phyloP scores from a whole-genome alignment of 352 stramenopile genomes.

The Pythium aphanidermatum region DNA sequence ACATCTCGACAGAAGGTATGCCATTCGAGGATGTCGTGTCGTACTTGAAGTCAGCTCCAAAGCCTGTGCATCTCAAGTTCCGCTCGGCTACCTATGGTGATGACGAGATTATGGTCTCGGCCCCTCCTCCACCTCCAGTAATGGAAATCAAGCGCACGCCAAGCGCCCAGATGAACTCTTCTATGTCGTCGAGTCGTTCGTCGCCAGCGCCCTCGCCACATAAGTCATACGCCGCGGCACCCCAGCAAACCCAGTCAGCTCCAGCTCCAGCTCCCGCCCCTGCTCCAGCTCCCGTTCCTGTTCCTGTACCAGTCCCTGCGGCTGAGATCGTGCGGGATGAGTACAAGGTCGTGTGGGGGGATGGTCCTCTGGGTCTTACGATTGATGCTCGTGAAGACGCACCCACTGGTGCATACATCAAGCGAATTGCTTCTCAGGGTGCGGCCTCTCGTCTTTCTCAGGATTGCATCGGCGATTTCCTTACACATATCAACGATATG shows the following conservation, averaged over 20 bases:
- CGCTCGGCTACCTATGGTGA: conserved; percentile 38
- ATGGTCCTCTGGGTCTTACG: conserved; percentile 66
- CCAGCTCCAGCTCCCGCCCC: conserved; percentile 1
- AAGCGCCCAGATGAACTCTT: conserved; percentile 2
- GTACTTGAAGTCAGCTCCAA: conserved; percentile 75
- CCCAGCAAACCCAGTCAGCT: too few species aligned
- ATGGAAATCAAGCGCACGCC: conserved; percentile 8
- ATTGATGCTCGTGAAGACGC: conserved; percentile 63
- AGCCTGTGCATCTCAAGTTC: conserved; percentile 71
- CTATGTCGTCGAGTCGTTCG: not conserved
- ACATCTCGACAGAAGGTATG: conserved; percentile 54
- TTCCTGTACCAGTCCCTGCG: conserved; percentile 11
- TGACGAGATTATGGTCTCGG: conserved; percentile 11
- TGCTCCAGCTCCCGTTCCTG: conserved; percentile 4
- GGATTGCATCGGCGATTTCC: conserved; percentile 72
- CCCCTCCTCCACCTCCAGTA: conserved; percentile 3
- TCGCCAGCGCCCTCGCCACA: conserved; percentile 16
- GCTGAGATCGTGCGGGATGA: conserved; percentile 20
- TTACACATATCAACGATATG: conserved; percentile 86
- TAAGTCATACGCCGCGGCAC: conserved; percentile 20
- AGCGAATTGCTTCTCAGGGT: conserved; percentile 69
- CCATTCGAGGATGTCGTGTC: conserved; percentile 79
- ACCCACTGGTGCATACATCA: conserved; percentile 67
- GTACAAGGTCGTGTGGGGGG: conserved; percentile 83
- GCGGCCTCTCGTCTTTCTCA: conserved; percentile 68